These are phyloP conservation scores for Leishmania lainsoni DNA, from an alignment of 208 protist genomes.

Conservation along the genomic window DNA sequence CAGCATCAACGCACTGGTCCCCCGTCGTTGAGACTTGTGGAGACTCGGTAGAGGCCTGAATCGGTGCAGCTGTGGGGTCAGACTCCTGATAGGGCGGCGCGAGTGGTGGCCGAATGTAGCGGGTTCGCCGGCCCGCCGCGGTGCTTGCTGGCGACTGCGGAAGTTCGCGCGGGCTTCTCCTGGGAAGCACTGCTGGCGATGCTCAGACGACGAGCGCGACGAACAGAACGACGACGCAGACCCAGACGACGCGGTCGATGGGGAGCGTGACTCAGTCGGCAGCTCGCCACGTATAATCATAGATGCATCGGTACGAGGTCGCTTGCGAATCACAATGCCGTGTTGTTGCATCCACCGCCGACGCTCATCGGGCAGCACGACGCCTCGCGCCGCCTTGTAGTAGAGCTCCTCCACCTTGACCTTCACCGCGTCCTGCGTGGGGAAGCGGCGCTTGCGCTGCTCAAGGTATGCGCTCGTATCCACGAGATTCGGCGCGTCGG, in stretches of 20 bases:
- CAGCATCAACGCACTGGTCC: background rate
- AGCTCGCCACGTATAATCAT: constrained; percentile 54
- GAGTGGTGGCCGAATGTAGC: constrained; percentile 30
- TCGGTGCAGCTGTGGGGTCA: constrained; percentile 18
- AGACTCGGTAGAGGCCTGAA: background rate
- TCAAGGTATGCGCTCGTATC: constrained; percentile 69
- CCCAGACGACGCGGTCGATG: constrained; percentile 12
- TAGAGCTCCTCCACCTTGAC: constrained; percentile 87
- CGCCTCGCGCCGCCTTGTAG: constrained; percentile 82
- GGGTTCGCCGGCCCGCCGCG: background rate
- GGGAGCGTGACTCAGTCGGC: constrained; percentile 25
- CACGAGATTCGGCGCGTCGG: constrained; percentile 79
- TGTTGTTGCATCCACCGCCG: constrained; percentile 84
- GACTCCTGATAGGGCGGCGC: background rate
- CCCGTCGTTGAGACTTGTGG: background rate
- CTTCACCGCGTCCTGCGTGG: constrained; percentile 77
- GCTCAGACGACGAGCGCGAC: constrained; percentile 7
- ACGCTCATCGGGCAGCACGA: constrained; percentile 72
- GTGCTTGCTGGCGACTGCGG: background rate
- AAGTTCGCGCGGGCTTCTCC: background rate
- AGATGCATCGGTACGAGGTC: constrained; percentile 52
- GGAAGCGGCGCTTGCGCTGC: constrained; percentile 75
- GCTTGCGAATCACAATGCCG: constrained; percentile 76
- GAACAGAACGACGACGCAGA: constrained; percentile 9
- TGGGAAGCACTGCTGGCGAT: background rate